Base-by-base conservation (phyloP, 2,329 filamentous ascomycete species). In the Raffaelea deltoideospora region DNA sequence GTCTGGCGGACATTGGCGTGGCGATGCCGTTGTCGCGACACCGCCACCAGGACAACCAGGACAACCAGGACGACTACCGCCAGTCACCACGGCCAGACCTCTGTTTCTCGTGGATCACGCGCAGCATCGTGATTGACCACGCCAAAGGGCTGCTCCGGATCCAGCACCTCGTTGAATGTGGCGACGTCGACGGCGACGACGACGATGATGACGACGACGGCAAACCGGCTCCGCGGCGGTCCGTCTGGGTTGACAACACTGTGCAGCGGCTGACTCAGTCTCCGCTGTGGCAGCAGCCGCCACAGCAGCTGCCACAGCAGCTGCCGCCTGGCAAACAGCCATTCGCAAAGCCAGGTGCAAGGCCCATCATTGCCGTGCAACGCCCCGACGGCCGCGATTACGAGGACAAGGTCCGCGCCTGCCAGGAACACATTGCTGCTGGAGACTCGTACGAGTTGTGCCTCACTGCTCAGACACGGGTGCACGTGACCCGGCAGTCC, bases 361-460 rank as follows among this genome's bases (percentile, higher is more conserved):
- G n/a, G n/a, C 24, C 15, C 3, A 26, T 34, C 6, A 3, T 35
- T n/a, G 22, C 15, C n/a, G 60, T 67, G 27, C 45, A 46, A 11
- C 53, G 58, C 1, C 68, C 69, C 0, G 52, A 58, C 14, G 51
- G 58, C 14, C 47, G 57, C 13, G 57, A 57, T 15, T 92, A 90
- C 50, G 74, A 76, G 46, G 55, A 60, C 4, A 73, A 79, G 46
- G 77, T 90, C n/a, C 57, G 62, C 18, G 54, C 60, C 27, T 90
- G 83, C 49, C 79, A 88, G 49, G 65, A 72, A 5, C 67, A 72
- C 43, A 80, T 93, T 43, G 69, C 75, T 3, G 75, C 78, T 0
- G 85, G 85, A 13, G 76, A 87, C 43, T 86, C 83, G 0, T 93
- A 93, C 53, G 85, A 93, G 52, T 67, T 93, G 7, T 92, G 84